Conservation (phyloP, 2,329 filamentous ascomycete genomes). For the Epichloe amarillans region DNA sequence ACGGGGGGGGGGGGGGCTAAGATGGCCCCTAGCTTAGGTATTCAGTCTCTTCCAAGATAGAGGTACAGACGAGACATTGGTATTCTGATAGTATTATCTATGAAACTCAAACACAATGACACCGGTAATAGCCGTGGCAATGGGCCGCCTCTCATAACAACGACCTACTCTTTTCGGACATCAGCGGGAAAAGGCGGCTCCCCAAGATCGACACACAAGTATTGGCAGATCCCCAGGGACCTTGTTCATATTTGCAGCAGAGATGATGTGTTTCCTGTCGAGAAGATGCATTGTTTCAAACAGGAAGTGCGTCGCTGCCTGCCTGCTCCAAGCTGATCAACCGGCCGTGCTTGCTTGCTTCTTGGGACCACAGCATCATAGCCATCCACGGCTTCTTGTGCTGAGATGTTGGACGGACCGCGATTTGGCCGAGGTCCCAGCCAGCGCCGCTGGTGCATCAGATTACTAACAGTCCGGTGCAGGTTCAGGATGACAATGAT, state of each 20-base stretch:
- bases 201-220: background rate
- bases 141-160: slow-evolving; percentile 6
- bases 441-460: background rate
- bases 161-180: slow-evolving; percentile 1
- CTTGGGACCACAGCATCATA: background rate
- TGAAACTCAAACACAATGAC: background rate
- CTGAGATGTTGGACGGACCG: background rate
- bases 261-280: background rate
- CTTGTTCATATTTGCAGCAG: background rate
- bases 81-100: background rate
- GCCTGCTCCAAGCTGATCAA: background rate
- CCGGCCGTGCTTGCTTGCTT: no score
- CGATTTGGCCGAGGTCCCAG: background rate
- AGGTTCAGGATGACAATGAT: background rate
- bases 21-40: background rate
- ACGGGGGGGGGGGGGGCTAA: background rate
- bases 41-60: background rate
- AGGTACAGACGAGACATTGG: background rate
- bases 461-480: background rate
- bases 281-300: background rate
- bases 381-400: background rate
- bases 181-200: background rate
- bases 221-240: background rate
- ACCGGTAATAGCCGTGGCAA: slow-evolving; percentile 8
- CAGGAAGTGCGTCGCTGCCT: background rate